These are phyloP conservation scores for Saururus chinensis DNA, from an alignment of 164 flowering plant species.

Conservation along the genomic window DNA sequence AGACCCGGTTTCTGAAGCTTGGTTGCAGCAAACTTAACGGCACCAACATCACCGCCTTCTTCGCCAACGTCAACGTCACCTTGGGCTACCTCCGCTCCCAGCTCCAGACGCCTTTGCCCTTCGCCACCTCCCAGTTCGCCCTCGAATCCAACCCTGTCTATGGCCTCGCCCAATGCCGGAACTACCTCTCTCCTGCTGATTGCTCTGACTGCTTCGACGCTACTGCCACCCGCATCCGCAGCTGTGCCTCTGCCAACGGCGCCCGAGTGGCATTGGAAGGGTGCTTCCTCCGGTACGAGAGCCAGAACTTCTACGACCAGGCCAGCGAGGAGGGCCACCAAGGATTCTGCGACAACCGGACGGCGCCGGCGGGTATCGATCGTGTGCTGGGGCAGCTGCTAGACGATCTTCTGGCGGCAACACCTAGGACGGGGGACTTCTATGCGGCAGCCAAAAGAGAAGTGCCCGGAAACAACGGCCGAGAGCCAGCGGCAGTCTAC, in stretches of 20 bases:
- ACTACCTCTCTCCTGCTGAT: slow-evolving; percentile 26
- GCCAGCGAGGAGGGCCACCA: slow-evolving; percentile 20
- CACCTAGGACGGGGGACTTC: slow-evolving; percentile 28
- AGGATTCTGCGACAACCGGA: slow-evolving; percentile 24
- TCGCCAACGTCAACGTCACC: slow-evolving; percentile 6
- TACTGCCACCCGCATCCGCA: slow-evolving; percentile 25
- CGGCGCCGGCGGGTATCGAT: slow-evolving; percentile 10
- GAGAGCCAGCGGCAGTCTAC: too few species aligned
- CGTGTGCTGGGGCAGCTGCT: too few species aligned
- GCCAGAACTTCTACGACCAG: slow-evolving; percentile 32
- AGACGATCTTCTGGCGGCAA: slow-evolving; percentile 22
- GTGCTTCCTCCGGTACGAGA: slow-evolving; percentile 49
- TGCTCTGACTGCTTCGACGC: slow-evolving; percentile 15
- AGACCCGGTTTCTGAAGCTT: slow-evolving; percentile 7
- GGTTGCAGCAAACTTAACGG: slow-evolving; percentile 19
- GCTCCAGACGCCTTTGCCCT: slow-evolving; percentile 5
- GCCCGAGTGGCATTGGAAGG: slow-evolving; percentile 46
- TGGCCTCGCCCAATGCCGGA: slow-evolving; percentile 37
- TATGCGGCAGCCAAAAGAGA: slow-evolving; percentile 26
- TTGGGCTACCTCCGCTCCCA: slow-evolving; percentile 8
- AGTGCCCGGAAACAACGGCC: too few species aligned
- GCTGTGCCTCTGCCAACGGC: slow-evolving; percentile 36
- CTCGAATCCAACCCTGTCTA: slow-evolving; percentile 26
- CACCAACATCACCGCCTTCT: slow-evolving; percentile 5
- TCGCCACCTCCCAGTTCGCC: slow-evolving; percentile 28